Conservation (phyloP, 495 filamentous ascomycete species). For the Evansstolkia leycettana region DNA sequence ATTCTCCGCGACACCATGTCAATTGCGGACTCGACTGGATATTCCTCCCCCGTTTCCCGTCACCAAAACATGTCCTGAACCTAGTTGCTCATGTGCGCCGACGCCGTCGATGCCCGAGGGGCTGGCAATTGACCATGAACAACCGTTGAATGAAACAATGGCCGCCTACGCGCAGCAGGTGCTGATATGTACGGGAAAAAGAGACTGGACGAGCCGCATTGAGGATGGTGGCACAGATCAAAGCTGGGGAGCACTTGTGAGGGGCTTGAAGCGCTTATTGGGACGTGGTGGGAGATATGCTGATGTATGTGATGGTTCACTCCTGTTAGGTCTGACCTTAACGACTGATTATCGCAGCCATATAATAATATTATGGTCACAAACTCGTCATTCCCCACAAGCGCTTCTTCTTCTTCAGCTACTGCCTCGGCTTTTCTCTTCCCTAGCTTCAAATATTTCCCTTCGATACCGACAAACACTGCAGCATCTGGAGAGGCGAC, state of each 20-base stretch:
- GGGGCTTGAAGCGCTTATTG: conserved; percentile 54
- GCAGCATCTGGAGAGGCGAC: conserved; percentile 2
- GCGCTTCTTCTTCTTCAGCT: conserved; percentile 16
- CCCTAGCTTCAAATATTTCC: conserved; percentile 67
- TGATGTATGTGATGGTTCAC: conserved; percentile 43
- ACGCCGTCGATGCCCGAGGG: conserved; percentile 52
- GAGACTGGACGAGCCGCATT: conserved; percentile 67
- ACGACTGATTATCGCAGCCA: conserved; percentile 40
- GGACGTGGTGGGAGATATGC: conserved; percentile 53
- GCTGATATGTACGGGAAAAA: conserved; percentile 64
- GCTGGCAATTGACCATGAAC: conserved; percentile 63
- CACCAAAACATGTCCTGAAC: conserved; percentile 52
- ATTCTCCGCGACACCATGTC: conserved; percentile 15
- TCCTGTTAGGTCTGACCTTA: background rate
- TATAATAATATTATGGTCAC: conserved; percentile 64
- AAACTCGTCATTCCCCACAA: conserved; percentile 51
- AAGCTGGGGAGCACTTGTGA: conserved; percentile 47
- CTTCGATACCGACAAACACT: conserved; percentile 40
- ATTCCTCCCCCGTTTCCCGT: conserved; percentile 33
- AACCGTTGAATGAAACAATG: conserved; percentile 61
- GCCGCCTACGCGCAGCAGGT: conserved; percentile 71
- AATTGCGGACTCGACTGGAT: conserved; percentile 19
- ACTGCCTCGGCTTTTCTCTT: conserved; percentile 58
- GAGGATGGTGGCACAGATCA: conserved; percentile 43
- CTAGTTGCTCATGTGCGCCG: conserved; percentile 57